Percentiles rank a stretch among this genome's conserved stretches.
These are phyloP conservation scores for Paecilomyces sp. DNA, from an alignment of 2,329 filamentous ascomycete species.

Conservation along the genomic window DNA sequence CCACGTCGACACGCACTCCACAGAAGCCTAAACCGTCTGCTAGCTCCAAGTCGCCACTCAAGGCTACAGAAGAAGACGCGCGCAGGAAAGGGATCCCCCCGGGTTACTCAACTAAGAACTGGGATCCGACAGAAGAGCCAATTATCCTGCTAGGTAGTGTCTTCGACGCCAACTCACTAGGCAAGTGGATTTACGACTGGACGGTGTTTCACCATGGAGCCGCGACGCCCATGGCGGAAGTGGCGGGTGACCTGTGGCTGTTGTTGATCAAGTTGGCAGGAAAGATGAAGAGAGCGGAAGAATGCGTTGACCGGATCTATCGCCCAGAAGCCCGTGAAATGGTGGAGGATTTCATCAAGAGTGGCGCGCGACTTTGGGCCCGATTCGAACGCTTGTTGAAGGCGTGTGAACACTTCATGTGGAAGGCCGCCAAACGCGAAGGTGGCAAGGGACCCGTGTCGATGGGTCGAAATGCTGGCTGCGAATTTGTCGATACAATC, in stretches of 20 bases:
- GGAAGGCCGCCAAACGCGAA: slow-evolving; percentile 73
- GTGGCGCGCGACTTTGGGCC: slow-evolving; percentile 77
- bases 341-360: slow-evolving; percentile 83
- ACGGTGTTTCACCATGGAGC: slow-evolving; percentile 85
- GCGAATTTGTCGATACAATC: slow-evolving; percentile 92
- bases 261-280: slow-evolving; percentile 87
- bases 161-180: slow-evolving; percentile 93
- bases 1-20: slow-evolving; percentile 42
- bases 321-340: slow-evolving; percentile 67
- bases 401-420: slow-evolving; percentile 90
- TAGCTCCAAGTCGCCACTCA: slow-evolving; percentile 32
- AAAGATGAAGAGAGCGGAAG: slow-evolving; percentile 87
- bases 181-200: slow-evolving; percentile 99
- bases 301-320: slow-evolving; percentile 66
- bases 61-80: slow-evolving; percentile 60
- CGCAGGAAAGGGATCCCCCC: slow-evolving; percentile 63
- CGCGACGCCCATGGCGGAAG: slow-evolving; percentile 74
- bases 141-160: slow-evolving; percentile 93
- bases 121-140: slow-evolving; percentile 89
- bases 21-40: slow-evolving; percentile 34
- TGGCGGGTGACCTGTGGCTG: slow-evolving; percentile 92
- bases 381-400: slow-evolving; percentile 83
- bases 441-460: slow-evolving; percentile 57
- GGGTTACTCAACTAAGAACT: slow-evolving; percentile 95
- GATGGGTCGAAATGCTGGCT: slow-evolving; percentile 86